Evolutionary conservation across 331 rosid genomes (phyloP).

Genomic region (Phaseolus coccineus): DNA sequence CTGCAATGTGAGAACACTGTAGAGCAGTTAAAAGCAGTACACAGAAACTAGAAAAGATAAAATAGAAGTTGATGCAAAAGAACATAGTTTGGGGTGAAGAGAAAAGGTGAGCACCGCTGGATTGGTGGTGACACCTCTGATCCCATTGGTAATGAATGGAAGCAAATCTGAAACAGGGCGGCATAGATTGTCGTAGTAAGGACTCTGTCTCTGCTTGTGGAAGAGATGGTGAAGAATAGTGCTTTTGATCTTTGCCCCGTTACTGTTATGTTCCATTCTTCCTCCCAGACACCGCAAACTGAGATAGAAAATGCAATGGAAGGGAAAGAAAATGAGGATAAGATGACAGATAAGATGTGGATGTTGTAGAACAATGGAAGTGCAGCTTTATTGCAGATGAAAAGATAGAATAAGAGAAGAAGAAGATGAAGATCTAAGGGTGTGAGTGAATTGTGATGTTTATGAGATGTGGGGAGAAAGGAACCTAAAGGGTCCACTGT

Average conservation of each 20-base stretch:
- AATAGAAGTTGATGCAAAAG: not conserved
- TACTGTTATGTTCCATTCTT: conserved; percentile 45
- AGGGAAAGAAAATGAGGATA: not conserved
- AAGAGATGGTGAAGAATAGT: conserved; percentile 77
- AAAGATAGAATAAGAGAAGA: not conserved
- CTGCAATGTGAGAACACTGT: conserved; percentile 50
- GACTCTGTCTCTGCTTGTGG: conserved; percentile 83
- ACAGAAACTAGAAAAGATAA: not conserved
- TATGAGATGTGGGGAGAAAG: no score
- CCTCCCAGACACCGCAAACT: conserved; percentile 23
- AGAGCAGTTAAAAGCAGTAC: not conserved
- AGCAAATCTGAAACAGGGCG: conserved; percentile 82
- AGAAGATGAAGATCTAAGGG: not conserved
- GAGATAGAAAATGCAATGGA: not conserved
- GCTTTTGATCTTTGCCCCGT: conserved; percentile 49
- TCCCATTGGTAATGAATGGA: conserved; percentile 78
- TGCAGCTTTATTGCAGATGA: not conserved
- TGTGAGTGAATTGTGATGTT: not conserved
- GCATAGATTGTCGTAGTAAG: conserved; percentile 90
- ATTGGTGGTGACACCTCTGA: conserved; percentile 89
- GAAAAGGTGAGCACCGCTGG: conserved; percentile 68
- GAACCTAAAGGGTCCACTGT: conserved; percentile 21
- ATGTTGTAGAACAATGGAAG: not conserved
- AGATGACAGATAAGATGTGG: not conserved
- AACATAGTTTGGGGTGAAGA: not conserved